Conservation (phyloP, 495 filamentous ascomycete species). For the Letharia columbiana region DNA sequence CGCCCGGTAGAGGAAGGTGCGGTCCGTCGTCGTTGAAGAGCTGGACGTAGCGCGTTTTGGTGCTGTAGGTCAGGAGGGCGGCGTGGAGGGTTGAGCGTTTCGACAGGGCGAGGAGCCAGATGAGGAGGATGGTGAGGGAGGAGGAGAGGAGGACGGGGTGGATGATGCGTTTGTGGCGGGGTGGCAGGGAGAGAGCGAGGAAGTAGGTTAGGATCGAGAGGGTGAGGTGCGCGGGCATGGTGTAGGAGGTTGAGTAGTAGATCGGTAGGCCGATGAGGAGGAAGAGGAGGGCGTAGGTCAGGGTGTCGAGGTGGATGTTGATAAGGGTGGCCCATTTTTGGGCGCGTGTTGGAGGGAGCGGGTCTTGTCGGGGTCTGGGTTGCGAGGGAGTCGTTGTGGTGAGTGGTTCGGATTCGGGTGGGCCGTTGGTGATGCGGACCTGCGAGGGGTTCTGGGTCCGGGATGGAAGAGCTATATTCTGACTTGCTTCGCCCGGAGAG, state of each 20-base stretch:
- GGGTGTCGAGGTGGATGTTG: conserved; percentile 34
- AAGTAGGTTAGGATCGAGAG: conserved; percentile 44
- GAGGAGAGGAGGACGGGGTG: conserved; percentile 47
- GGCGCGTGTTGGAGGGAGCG: conserved; percentile 35
- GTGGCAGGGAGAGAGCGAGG: conserved; percentile 38
- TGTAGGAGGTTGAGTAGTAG: conserved; percentile 42
- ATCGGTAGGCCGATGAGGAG: conserved; percentile 41
- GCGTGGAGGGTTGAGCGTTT: conserved; percentile 27
- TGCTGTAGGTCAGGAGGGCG: conserved; percentile 37
- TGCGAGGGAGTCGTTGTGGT: conserved; percentile 6
- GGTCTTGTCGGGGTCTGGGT: conserved; percentile 28
- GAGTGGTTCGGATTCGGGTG: conserved; percentile 25
- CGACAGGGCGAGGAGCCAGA: conserved; percentile 41
- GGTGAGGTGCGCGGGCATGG: conserved; percentile 45
- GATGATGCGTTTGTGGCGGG: conserved; percentile 35
- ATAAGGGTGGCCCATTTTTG: conserved; percentile 38
- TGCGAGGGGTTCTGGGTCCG: conserved; percentile 32
- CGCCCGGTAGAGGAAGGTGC: conserved; percentile 33
- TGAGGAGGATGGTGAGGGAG: conserved; percentile 34
- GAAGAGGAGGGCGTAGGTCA: conserved; percentile 36
- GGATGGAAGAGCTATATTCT: conserved; percentile 23
- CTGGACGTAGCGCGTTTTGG: conserved; percentile 37
- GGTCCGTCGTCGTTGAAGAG: conserved; percentile 32
- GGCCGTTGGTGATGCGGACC: conserved; percentile 34
- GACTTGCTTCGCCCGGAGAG: conserved; percentile 1